A percentile compares a stretch with the other conserved stretches of the same genome.
These are phyloP conservation scores for Fusarium sp. DNA, from an alignment of 2,329 filamentous ascomycete species.

Conservation along the genomic window DNA sequence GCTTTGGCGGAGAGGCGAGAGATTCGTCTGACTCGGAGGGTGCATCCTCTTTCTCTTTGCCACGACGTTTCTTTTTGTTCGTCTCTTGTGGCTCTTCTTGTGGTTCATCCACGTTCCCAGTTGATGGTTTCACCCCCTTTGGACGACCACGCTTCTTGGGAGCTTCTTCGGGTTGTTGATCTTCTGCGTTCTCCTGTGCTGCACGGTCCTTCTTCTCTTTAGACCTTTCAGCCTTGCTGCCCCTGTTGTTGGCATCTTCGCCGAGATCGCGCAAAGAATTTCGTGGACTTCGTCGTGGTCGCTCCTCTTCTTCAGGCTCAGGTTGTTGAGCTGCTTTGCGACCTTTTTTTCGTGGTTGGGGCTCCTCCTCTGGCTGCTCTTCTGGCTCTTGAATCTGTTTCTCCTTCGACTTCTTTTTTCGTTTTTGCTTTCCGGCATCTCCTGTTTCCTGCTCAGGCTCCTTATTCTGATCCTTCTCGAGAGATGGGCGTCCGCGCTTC, in stretches of 20 bases:
- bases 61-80: slow-evolving; percentile 26
- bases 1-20: slow-evolving; percentile 43
- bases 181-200: slow-evolving; percentile 2
- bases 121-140: slow-evolving; percentile 6
- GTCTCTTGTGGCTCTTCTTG: background rate
- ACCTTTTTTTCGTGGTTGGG: slow-evolving; percentile 18
- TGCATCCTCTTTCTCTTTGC: slow-evolving; percentile 24
- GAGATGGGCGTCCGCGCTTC: slow-evolving; percentile 48
- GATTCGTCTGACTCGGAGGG: slow-evolving; percentile 30
- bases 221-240: slow-evolving; percentile 5
- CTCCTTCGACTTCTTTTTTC: slow-evolving; percentile 19
- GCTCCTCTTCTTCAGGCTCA: slow-evolving; percentile 7
- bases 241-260: slow-evolving; percentile 26
- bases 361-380: slow-evolving; percentile 16
- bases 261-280: slow-evolving; percentile 27
- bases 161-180: slow-evolving; percentile 11
- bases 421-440: slow-evolving; percentile 24
- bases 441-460: background rate
- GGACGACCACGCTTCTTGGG: slow-evolving; percentile 26
- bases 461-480: slow-evolving; percentile 20
- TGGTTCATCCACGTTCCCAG: background rate
- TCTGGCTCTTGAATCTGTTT: slow-evolving; percentile 7
- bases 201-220: slow-evolving; percentile 19
- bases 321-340: slow-evolving; percentile 12
- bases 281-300: slow-evolving; percentile 22